Evolutionary conservation across 345 rosid genomes (phyloP), one percentile per base, ranked within the genome.

Genomic region (Tarenaya hassleriana): DNA sequence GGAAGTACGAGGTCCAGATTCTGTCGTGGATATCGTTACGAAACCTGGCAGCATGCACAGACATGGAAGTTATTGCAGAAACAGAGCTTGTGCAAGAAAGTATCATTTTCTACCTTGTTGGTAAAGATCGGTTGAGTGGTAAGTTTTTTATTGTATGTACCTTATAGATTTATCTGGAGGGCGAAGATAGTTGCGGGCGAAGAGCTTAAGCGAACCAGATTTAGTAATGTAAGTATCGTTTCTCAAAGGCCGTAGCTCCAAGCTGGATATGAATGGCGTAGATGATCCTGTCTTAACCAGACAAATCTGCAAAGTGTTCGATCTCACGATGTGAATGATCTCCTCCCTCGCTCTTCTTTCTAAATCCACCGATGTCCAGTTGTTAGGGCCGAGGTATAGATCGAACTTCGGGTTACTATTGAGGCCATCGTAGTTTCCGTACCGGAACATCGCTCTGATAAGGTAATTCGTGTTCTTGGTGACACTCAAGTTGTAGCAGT

Each of bases 351-450:
- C 35, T 39, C 47, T 65, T 15, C 70, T 42, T 10, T 8, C 5
- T 1, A 72, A 5, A 18, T 10, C 38, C 13, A 76, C 56, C 0
- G 71, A 13, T 0, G 0, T 44, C 85, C 79, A 80, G 14, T 31
- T 34, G 7, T 80, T 74, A 13, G 73, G 69, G 17, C 79, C 87
- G 0, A 78, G 12, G 29, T 70, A 27, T 1, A 80, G 5, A 39
- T 76, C 70, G 5, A 78, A 78, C 10, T 4, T 21, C 6, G 76
- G 78, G 1, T 7, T 0, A 1, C 50, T 16, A 13, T 60, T 41
- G 15, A 32, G 53, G 0, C 41, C 67, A 21, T 78, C 81, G 31
- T 78, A 78, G 7, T 73, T 75, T 38, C 75, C 84, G 27, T 73
- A 73, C 52, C 34, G 12, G 55, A 75, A 73, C n/a, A 7, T 16